Conservation (phyloP, 169 alveolate genomes). For the Perkinsus marinus region DNA sequence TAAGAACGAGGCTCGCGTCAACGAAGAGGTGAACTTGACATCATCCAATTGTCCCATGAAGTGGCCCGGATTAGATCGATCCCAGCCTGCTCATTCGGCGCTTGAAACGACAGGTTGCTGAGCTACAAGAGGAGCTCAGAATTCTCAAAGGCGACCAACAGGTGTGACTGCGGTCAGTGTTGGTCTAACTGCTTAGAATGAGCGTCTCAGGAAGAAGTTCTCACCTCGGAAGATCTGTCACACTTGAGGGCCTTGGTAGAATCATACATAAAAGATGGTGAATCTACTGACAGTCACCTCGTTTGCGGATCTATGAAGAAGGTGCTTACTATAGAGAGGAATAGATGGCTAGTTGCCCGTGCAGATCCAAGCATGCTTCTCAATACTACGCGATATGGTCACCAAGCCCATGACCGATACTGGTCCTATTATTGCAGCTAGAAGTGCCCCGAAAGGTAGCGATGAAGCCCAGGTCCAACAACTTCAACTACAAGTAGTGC, state of each 20-base stretch:
- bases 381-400: neutral
- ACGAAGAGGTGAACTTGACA: constrained; percentile 46
- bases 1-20: constrained; percentile 58
- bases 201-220: neutral
- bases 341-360: neutral
- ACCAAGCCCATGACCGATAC: neutral
- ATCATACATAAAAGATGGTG: neutral
- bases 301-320: neutral
- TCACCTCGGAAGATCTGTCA: neutral
- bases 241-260: neutral
- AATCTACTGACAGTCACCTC: neutral
- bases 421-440: neutral
- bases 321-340: neutral
- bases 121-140: constrained; percentile 57
- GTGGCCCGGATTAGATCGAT: constrained; percentile 18
- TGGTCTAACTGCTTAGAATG: neutral
- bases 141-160: neutral
- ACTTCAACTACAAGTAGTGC: constrained; percentile 31
- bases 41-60: too few species aligned
- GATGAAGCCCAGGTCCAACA: constrained; percentile 29
- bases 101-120: constrained; percentile 63
- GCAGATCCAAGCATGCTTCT: neutral
- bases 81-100: constrained; percentile 62
- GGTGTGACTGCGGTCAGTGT: neutral
- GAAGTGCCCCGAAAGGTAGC: neutral